Conservation (phyloP, 179 eudicot species). For the Pouteria campechiana region DNA sequence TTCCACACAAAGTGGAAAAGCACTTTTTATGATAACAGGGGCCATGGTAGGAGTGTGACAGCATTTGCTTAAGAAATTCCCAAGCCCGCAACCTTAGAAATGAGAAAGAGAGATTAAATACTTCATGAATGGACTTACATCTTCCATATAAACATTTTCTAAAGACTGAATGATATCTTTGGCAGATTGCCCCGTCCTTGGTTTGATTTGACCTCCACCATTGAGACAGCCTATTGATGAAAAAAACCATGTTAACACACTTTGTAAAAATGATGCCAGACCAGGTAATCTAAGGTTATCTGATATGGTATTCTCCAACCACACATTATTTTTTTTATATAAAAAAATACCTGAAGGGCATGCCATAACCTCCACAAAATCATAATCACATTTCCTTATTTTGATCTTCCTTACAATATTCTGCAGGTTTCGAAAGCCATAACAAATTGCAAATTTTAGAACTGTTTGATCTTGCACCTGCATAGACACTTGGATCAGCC, state of each 20-base stretch:
- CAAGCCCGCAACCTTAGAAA: too few species aligned
- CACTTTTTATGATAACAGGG: too few species aligned
- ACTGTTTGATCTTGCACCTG: conserved; percentile 79
- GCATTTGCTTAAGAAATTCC: too few species aligned
- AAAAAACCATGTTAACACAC: background rate
- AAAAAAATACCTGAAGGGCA: conserved; percentile 77
- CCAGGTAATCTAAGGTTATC: too few species aligned
- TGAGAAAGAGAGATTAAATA: too few species aligned
- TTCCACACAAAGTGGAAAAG: too few species aligned
- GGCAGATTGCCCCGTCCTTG: conserved; percentile 62
- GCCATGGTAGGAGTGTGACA: too few species aligned
- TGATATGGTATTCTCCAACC: too few species aligned
- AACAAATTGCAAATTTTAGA: conserved; percentile 84
- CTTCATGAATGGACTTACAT: too few species aligned
- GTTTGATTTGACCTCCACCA: conserved; percentile 97
- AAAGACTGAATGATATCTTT: conserved; percentile 71
- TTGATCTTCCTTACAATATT: conserved; percentile 80
- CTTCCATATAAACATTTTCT: conserved; percentile 51
- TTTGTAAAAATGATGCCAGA: too few species aligned
- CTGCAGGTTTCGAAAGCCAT: conserved; percentile 90
- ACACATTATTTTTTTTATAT: too few species aligned
- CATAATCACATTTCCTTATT: conserved; percentile 80
- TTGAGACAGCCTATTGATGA: conserved; percentile 64
- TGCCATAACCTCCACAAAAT: conserved; percentile 93
- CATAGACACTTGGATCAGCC: conserved; percentile 7